phyloP scores from a whole-genome alignment of 2,329 filamentous ascomycete species.

The Colletotrichum cuscutae region DNA sequence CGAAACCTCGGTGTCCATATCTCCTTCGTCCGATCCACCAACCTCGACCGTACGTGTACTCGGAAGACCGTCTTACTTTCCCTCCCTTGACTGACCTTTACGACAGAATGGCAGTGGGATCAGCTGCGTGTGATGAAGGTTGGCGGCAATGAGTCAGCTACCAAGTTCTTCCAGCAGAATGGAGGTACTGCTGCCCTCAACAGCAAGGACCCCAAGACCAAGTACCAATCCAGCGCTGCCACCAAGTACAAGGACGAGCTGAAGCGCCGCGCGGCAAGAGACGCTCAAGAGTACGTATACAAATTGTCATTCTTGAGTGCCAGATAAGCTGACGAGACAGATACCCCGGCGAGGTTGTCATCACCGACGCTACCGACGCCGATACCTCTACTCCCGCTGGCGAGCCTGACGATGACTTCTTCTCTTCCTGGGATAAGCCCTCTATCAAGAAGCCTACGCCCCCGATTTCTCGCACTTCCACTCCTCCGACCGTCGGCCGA shows the following conservation, averaged over 20 bases:
- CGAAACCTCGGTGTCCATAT: conserved; percentile 98
- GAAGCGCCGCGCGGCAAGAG: conserved; percentile 83
- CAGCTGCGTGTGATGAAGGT: conserved; percentile 98
- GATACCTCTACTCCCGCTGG: conserved; percentile 80
- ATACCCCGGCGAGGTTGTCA: conserved; percentile 85
- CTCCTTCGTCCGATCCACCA: conserved; percentile 97
- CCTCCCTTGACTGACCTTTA: conserved; percentile 4
- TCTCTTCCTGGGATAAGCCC: conserved; percentile 98
- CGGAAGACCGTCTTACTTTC: conserved; percentile 2
- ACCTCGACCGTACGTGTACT: conserved; percentile 90
- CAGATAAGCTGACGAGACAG: conserved; percentile 56
- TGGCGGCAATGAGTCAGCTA: conserved; percentile 96
- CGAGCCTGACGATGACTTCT: conserved; percentile 92
- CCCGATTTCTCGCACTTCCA: conserved; percentile 88
- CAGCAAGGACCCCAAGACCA: conserved; percentile 96
- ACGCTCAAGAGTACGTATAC: conserved; percentile 80
- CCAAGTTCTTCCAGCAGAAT: conserved; percentile 97
- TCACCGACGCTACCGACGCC: conserved; percentile 77
- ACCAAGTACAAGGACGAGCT: conserved; percentile 98
- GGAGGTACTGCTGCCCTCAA: conserved; percentile 92
- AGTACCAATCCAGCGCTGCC: conserved; percentile 94
- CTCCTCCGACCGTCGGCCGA: conserved; percentile 82
- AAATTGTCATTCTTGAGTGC: background rate
- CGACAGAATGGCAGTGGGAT: conserved; percentile 95
- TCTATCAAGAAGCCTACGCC: conserved; percentile 96